phyloP scores from a whole-genome alignment of 164 flowering plant genomes.

The Platanus orientalis region DNA sequence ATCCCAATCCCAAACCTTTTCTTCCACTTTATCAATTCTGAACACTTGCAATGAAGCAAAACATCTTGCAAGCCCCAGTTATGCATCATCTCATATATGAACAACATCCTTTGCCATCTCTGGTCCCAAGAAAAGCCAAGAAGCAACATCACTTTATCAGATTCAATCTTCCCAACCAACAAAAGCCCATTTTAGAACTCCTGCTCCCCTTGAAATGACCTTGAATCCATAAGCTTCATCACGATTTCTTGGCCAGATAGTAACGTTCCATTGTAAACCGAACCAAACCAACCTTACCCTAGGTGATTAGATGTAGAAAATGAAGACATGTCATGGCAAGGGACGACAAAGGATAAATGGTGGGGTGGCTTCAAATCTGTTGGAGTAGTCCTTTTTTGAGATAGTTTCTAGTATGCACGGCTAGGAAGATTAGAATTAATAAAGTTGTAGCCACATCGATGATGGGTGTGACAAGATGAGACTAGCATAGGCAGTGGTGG shows the following conservation, averaged over 20 bases:
- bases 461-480: constrained; percentile 16
- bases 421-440: constrained; percentile 25
- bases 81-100: constrained; percentile 79
- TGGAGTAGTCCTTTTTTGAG: constrained; percentile 59
- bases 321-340: constrained; percentile 63
- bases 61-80: constrained; percentile 85
- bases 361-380: constrained; percentile 53
- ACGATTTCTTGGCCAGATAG: constrained; percentile 48
- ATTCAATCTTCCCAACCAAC: constrained; percentile 36
- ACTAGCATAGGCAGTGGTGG: constrained; percentile 17
- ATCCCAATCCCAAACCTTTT: constrained; percentile 41
- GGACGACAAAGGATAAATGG: constrained; percentile 54
- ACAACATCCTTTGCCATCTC: constrained; percentile 31
- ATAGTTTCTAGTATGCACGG: constrained; percentile 38
- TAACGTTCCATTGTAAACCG: constrained; percentile 59
- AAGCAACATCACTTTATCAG: constrained; percentile 39
- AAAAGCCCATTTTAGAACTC: constrained; percentile 87
- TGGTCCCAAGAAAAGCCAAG: constrained; percentile 53
- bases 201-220: constrained; percentile 73
- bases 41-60: constrained; percentile 51
- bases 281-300: constrained; percentile 89
- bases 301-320: constrained; percentile 58
- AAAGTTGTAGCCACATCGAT: constrained; percentile 30
- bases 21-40: constrained; percentile 61
- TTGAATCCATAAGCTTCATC: constrained; percentile 74